phyloP scores from a whole-genome alignment of 768 basidiomycete genomes.

The Flagelloscypha sp. region DNA sequence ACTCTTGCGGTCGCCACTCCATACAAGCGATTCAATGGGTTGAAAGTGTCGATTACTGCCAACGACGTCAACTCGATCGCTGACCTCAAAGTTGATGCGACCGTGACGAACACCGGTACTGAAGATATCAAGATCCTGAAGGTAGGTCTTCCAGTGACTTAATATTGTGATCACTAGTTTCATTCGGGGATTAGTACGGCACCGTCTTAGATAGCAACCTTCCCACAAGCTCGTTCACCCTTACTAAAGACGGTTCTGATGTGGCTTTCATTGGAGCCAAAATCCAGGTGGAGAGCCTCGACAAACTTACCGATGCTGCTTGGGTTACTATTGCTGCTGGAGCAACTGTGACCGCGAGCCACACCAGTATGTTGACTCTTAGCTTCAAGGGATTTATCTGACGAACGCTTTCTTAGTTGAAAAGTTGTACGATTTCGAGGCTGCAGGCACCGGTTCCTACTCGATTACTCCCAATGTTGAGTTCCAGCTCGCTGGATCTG shows the following conservation, averaged over 20 bases:
- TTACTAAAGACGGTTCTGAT: slow-evolving; percentile 29
- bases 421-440: slow-evolving; percentile 33
- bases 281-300: slow-evolving; percentile 34
- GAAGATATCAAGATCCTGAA: slow-evolving; percentile 35
- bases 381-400: not conserved
- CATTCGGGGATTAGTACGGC: too few relatives aligned
- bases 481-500: slow-evolving; percentile 25
- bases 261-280: slow-evolving; percentile 38
- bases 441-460: slow-evolving; percentile 30
- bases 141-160: too few relatives aligned
- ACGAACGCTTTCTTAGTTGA: slow-evolving; percentile 21
- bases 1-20: slow-evolving; percentile 23
- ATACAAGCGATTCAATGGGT: slow-evolving; percentile 21
- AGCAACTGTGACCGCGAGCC: slow-evolving; percentile 27
- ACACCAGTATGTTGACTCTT: slow-evolving; percentile 22
- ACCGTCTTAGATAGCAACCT: slow-evolving; percentile 35
- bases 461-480: slow-evolving; percentile 29
- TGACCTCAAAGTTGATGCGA: slow-evolving; percentile 31
- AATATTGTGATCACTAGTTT: too few relatives aligned
- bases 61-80: slow-evolving; percentile 25
- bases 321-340: slow-evolving; percentile 32
- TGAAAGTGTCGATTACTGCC: slow-evolving; percentile 23
- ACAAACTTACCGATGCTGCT: slow-evolving; percentile 29
- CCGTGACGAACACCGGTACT: slow-evolving; percentile 32
- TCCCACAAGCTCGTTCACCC: slow-evolving; percentile 34